A percentile compares a stretch with the other conserved stretches of the same genome.
Evolutionary conservation across 2,329 filamentous ascomycete genomes (phyloP).

Genomic region (Beauveria bassiana): DNA sequence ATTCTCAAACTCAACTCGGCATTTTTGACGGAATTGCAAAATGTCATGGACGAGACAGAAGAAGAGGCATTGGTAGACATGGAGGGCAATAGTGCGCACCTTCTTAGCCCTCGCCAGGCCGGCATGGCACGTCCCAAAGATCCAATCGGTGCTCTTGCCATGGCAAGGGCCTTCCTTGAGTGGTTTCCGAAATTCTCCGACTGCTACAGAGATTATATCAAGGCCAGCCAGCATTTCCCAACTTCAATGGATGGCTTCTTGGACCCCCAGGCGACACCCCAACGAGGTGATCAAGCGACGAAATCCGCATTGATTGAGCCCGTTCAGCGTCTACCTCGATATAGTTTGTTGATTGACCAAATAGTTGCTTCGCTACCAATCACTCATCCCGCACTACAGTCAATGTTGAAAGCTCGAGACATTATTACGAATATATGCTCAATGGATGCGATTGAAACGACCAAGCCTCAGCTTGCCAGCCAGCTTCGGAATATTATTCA

Average conservation of each 20-base stretch:
- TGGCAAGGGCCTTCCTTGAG: constrained; percentile 75
- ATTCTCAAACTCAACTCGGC: constrained; percentile 76
- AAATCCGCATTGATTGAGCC: constrained; percentile 93
- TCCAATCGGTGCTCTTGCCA: constrained; percentile 66
- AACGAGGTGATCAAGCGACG: constrained; percentile 73
- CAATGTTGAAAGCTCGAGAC: constrained; percentile 81
- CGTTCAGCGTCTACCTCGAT: constrained; percentile 86
- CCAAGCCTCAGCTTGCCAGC: constrained; percentile 66
- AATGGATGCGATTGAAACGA: constrained; percentile 63
- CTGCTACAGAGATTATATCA: constrained; percentile 89
- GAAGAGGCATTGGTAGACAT: constrained; percentile 72
- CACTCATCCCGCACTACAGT: constrained; percentile 74
- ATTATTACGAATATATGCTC: constrained; percentile 96
- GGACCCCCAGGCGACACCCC: constrained; percentile 59
- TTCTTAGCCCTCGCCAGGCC: constrained; percentile 36
- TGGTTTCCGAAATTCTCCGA: constrained; percentile 92
- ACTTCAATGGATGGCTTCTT: constrained; percentile 72
- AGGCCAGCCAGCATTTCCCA: constrained; percentile 79
- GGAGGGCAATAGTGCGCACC: constrained; percentile 43
- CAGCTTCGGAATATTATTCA: constrained; percentile 70
- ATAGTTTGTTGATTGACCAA: constrained; percentile 93
- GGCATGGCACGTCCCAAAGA: constrained; percentile 50
- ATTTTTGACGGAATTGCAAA: constrained; percentile 70
- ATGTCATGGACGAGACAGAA: constrained; percentile 75
- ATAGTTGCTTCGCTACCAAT: constrained; percentile 81